These are phyloP conservation scores for Nannochloropsis salina DNA, from an alignment of 108 stramenopile species.

Conservation along the genomic window DNA sequence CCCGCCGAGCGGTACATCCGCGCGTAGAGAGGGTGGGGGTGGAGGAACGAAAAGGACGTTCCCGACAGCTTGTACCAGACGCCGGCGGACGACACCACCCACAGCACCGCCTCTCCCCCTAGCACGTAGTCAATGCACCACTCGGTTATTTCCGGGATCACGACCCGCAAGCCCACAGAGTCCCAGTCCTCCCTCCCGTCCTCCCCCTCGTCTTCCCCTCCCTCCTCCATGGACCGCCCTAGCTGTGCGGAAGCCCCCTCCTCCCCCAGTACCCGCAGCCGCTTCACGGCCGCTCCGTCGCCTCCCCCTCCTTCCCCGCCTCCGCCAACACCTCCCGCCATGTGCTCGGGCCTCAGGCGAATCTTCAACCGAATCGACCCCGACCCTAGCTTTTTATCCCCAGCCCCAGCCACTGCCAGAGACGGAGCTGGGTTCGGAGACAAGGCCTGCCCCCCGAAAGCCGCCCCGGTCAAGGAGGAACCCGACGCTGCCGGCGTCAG, in stretches of 20 bases:
- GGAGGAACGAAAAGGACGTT: background rate
- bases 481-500: background rate
- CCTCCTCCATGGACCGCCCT: background rate
- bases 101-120: background rate
- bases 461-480: background rate
- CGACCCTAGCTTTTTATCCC: too few species aligned
- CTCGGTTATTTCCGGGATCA: background rate
- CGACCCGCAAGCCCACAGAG: background rate
- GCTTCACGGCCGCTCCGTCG: background rate
- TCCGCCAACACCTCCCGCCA: background rate
- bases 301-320: background rate
- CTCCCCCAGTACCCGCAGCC: background rate
- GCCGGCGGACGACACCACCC: background rate
- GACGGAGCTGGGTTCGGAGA: too few species aligned
- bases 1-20: background rate
- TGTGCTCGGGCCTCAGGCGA: constrained; percentile 15
- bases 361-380: background rate
- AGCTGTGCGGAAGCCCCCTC: background rate
- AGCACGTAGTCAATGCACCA: constrained; percentile 15
- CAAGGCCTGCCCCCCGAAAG: background rate
- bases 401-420: too few species aligned
- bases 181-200: constrained; percentile 7
- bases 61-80: background rate
- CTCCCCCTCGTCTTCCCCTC: background rate
- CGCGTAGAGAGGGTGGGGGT: background rate